Conservation (phyloP, 2,329 filamentous ascomycete species). For the Cryphonectria radicalis region DNA sequence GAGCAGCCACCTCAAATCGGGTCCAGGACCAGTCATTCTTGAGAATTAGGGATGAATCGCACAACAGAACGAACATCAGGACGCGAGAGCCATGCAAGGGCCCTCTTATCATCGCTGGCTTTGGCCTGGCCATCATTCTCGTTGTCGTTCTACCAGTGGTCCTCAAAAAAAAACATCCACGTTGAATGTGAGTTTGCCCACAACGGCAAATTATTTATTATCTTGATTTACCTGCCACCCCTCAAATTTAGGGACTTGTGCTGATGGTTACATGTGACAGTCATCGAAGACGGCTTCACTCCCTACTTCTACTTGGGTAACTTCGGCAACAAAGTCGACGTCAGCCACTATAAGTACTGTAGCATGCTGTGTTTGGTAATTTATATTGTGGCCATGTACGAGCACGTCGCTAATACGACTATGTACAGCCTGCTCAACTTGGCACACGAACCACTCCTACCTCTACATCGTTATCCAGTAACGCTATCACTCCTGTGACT, state of each 20-base stretch:
- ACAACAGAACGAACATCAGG: not conserved
- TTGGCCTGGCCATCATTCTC: not conserved
- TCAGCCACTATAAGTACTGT: not conserved
- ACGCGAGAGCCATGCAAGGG: not conserved
- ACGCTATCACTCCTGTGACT: not conserved
- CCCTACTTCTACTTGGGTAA: not conserved
- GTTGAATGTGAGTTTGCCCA: not conserved
- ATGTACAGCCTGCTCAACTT: not conserved
- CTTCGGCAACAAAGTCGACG: not conserved
- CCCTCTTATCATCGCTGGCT: not conserved
- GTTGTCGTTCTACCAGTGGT: not conserved
- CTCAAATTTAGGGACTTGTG: not conserved
- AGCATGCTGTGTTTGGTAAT: not conserved
- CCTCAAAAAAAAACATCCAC: not conserved
- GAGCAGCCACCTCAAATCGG: not conserved
- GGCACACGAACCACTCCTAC: not conserved
- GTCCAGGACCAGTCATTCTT: not conserved
- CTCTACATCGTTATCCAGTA: not conserved
- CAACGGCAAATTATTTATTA: not conserved
- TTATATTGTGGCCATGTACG: not conserved
- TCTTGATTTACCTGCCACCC: not conserved
- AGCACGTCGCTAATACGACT: not conserved
- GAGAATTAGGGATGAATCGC: not conserved
- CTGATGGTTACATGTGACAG: not conserved
- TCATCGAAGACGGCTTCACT: not conserved